A percentile compares a stretch with the other conserved stretches of the same genome.
Evolutionary conservation across 2,329 filamentous ascomycete species (phyloP).

Genomic region (Alternaria consortialis): DNA sequence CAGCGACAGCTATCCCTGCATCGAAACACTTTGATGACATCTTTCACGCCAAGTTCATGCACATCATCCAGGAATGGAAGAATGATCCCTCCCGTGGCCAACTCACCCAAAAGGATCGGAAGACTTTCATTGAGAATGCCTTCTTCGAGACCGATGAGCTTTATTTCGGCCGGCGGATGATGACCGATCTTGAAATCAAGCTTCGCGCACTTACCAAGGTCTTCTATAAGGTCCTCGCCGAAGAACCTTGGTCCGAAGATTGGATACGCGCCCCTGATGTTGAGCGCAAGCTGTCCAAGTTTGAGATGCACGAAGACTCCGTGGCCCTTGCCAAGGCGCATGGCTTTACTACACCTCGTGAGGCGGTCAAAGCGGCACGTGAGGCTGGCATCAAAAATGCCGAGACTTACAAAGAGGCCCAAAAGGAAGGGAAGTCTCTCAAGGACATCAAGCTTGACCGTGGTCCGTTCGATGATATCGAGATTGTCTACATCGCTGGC

Average conservation of each 20-base stretch:
- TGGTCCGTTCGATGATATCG: conserved; percentile 50
- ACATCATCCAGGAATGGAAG: conserved; percentile 45
- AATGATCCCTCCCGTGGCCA: conserved; percentile 39
- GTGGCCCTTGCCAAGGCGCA: conserved; percentile 42
- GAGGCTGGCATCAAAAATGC: conserved; percentile 29
- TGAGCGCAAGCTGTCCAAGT: conserved; percentile 50
- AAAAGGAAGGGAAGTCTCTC: conserved; percentile 25
- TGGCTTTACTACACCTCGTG: conserved; percentile 39
- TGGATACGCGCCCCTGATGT: conserved; percentile 51
- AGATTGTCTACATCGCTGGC: conserved; percentile 51
- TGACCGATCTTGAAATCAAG: conserved; percentile 45
- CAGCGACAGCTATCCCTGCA: conserved; percentile 24
- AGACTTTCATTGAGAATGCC: conserved; percentile 44
- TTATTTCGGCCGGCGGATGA: conserved; percentile 40
- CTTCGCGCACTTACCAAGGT: conserved; percentile 50
- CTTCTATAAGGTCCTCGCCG: conserved; percentile 50
- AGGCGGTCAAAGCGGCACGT: conserved; percentile 47
- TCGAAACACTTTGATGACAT: conserved; percentile 47
- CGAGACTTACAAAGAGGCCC: conserved; percentile 22
- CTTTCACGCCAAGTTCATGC: conserved; percentile 47
- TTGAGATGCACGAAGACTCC: conserved; percentile 50
- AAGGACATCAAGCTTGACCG: conserved; percentile 35
- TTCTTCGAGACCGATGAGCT: conserved; percentile 42
- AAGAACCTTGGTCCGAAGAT: conserved; percentile 50
- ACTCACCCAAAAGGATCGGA: conserved; percentile 46